Conservation (phyloP, 257 asterid species). For the Lithospermum erythrorhizon region DNA sequence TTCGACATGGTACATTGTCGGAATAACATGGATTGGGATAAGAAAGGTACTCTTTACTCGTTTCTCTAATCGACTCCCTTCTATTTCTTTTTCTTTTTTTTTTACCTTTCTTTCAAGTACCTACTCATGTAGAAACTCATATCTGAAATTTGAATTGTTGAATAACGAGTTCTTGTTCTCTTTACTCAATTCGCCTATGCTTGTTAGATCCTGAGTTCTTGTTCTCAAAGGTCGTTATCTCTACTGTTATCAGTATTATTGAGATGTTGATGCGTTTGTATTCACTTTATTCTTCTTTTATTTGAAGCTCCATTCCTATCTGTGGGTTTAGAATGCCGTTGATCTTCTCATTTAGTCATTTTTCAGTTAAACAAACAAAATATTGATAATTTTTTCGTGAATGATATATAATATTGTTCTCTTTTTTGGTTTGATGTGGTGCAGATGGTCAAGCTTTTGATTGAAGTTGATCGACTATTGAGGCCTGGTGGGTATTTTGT, state of each 20-base stretch:
- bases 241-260: not conserved
- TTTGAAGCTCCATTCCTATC: not conserved
- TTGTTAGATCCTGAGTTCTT: too few relatives aligned
- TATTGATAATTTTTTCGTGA: not conserved
- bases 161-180: not conserved
- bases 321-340: not conserved
- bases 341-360: not conserved
- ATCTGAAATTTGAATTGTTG: too few relatives aligned
- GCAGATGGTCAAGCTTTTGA: slow-evolving; percentile 70
- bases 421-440: slow-evolving; percentile 14
- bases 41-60: slow-evolving; percentile 52
- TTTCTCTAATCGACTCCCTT: too few relatives aligned
- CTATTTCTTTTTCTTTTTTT: too few relatives aligned
- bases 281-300: not conserved
- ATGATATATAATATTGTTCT: not conserved
- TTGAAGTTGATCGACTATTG: slow-evolving; percentile 84
- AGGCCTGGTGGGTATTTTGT: slow-evolving; percentile 99
- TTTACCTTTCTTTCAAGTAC: too few relatives aligned
- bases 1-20: slow-evolving; percentile 97
- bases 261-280: not conserved
- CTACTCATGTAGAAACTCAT: too few relatives aligned
- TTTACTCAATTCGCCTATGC: too few relatives aligned
- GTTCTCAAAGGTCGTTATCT: not conserved
- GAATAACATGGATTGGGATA: slow-evolving; percentile 86
- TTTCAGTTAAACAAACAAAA: not conserved